Conservation (phyloP, 495 filamentous ascomycete genomes). For the Neohortaea acidophila region DNA sequence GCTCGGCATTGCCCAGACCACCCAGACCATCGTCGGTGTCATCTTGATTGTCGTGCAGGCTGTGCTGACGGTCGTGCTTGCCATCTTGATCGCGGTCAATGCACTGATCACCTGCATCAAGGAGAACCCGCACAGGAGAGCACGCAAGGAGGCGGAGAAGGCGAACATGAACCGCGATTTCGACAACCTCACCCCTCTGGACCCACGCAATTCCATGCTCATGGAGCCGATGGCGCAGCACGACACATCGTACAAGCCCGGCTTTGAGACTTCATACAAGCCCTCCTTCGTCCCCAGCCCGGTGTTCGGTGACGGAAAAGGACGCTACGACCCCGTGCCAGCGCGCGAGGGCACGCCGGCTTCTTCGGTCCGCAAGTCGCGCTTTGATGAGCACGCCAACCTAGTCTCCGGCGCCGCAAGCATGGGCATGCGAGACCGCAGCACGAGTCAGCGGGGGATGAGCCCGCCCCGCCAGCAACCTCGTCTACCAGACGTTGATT, state of each 20-base stretch:
- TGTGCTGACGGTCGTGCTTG: slow-evolving; percentile 64
- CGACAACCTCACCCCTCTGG: slow-evolving; percentile 77
- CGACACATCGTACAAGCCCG: slow-evolving; percentile 13
- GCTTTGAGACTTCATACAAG: slow-evolving; percentile 15
- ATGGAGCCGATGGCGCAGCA: slow-evolving; percentile 33
- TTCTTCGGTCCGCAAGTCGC: slow-evolving; percentile 1
- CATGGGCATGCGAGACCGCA: slow-evolving; percentile 16
- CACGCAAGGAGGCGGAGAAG: slow-evolving; percentile 81
- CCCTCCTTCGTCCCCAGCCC: slow-evolving; percentile 6
- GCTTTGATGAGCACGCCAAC: slow-evolving; percentile 11
- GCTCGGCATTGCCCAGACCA: slow-evolving; percentile 77
- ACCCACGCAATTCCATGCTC: slow-evolving; percentile 79
- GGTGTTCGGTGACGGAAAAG: slow-evolving; percentile 10
- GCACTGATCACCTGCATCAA: slow-evolving; percentile 66
- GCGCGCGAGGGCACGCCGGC: slow-evolving; percentile 5
- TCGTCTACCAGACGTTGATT: background rate
- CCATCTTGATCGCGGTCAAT: slow-evolving; percentile 81
- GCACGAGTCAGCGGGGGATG: slow-evolving; percentile 1
- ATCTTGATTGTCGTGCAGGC: slow-evolving; percentile 83
- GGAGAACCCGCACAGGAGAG: slow-evolving; percentile 76
- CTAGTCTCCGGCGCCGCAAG: slow-evolving; percentile 17
- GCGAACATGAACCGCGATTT: slow-evolving; percentile 57
- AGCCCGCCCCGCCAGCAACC: slow-evolving; percentile 1
- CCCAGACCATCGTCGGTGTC: slow-evolving; percentile 86
- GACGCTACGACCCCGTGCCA: slow-evolving; percentile 25